These are phyloP conservation scores for Solidago caesia DNA, from an alignment of 129 eudicot genomes.

Conservation along the genomic window DNA sequence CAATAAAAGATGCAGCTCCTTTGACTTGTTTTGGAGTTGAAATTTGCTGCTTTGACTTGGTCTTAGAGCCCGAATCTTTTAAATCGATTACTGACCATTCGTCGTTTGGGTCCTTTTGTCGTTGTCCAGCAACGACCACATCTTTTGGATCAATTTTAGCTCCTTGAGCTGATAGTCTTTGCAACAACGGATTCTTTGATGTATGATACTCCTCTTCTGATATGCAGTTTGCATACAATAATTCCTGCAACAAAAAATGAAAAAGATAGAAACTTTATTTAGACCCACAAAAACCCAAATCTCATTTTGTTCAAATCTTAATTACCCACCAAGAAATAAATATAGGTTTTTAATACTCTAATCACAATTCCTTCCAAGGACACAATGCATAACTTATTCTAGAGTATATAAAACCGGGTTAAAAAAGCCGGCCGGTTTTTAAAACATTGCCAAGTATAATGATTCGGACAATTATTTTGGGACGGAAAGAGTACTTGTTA, in stretches of 20 bases:
- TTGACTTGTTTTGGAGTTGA: conserved; percentile 55
- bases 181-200: conserved; percentile 83
- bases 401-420: too few species aligned
- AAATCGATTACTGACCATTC: conserved; percentile 88
- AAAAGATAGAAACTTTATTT: not conserved
- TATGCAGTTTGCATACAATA: conserved; percentile 81
- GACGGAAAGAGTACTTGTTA: too few species aligned
- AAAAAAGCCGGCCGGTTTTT: too few species aligned
- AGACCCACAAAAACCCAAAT: not conserved
- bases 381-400: too few species aligned
- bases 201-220: conserved; percentile 90
- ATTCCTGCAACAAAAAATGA: conserved; percentile 53
- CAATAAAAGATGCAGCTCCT: conserved; percentile 53
- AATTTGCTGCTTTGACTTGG: conserved; percentile 47
- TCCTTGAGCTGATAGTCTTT: conserved; percentile 86
- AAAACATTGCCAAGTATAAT: too few species aligned
- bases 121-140: conserved; percentile 45
- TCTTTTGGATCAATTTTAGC: conserved; percentile 68
- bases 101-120: conserved; percentile 38
- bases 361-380: not conserved
- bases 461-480: too few species aligned
- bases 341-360: not conserved
- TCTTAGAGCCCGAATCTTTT: conserved; percentile 58
- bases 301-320: not conserved
- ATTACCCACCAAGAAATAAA: not conserved